Percentiles rank a stretch among this genome's conserved stretches.
These are phyloP conservation scores for Aspergillus incahuasiensis DNA, from an alignment of 495 filamentous ascomycete species.

Conservation along the genomic window DNA sequence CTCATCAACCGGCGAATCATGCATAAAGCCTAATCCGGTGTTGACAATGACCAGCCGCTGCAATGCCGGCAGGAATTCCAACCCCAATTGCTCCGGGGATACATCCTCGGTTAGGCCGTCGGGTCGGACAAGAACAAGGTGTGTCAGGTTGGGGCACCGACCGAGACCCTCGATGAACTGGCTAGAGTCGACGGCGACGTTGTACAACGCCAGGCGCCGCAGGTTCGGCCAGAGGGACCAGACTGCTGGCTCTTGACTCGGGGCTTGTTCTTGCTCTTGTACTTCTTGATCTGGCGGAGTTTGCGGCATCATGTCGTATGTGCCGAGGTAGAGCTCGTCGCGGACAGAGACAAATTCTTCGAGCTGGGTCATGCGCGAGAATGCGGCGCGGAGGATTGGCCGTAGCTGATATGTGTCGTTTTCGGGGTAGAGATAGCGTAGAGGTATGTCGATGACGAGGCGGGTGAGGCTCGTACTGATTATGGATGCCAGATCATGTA, in stretches of 20 bases:
- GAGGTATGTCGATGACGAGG: slow-evolving; percentile 17
- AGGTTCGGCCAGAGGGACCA: slow-evolving; percentile 32
- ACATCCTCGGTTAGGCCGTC: slow-evolving; percentile 14
- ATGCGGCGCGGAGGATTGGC: slow-evolving; percentile 22
- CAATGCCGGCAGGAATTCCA: slow-evolving; percentile 7
- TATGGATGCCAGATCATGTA: slow-evolving; percentile 6
- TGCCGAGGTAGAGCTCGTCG: slow-evolving; percentile 16
- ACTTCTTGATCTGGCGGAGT: slow-evolving; percentile 18
- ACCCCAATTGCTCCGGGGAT: background rate
- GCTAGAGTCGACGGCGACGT: slow-evolving; percentile 18
- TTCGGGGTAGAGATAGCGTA: slow-evolving; percentile 13
- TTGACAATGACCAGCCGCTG: slow-evolving; percentile 14
- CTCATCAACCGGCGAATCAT: slow-evolving; percentile 3
- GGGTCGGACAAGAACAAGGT: slow-evolving; percentile 32
- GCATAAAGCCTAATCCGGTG: slow-evolving; percentile 5
- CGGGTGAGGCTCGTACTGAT: slow-evolving; percentile 3
- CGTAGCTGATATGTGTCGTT: slow-evolving; percentile 20
- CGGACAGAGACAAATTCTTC: slow-evolving; percentile 26
- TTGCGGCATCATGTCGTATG: background rate
- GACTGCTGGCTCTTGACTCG: slow-evolving; percentile 16
- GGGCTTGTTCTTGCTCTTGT: slow-evolving; percentile 15
- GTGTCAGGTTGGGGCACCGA: slow-evolving; percentile 23
- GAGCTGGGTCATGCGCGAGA: slow-evolving; percentile 22
- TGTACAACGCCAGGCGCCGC: slow-evolving; percentile 29
- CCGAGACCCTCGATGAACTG: slow-evolving; percentile 26